These are phyloP conservation scores for Tremella fuciformis DNA, from an alignment of 768 basidiomycete species.

Conservation along the genomic window DNA sequence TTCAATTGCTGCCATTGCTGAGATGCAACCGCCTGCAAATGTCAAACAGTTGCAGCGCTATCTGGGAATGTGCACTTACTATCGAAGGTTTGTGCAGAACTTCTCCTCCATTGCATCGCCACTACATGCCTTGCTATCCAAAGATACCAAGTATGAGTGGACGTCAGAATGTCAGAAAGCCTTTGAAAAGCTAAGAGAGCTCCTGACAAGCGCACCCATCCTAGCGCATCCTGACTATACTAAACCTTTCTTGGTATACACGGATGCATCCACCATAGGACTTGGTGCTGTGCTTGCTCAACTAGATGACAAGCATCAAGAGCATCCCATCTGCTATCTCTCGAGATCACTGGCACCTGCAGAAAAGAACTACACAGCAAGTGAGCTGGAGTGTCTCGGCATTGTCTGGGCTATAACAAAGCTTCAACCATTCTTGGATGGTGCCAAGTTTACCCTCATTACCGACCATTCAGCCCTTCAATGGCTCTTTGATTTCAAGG, in stretches of 20 bases:
- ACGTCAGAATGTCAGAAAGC: not conserved
- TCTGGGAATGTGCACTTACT: not conserved
- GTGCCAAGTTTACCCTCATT: not conserved
- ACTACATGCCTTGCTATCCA: not conserved
- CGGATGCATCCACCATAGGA: not conserved
- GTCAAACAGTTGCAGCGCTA: not conserved
- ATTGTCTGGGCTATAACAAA: not conserved
- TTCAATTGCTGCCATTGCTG: not conserved
- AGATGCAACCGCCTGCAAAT: not conserved
- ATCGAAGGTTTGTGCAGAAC: no score
- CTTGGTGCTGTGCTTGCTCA: not conserved
- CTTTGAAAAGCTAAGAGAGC: not conserved
- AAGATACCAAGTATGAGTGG: not conserved
- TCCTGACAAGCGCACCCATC: not conserved
- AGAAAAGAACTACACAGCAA: not conserved
- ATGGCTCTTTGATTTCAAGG: not conserved
- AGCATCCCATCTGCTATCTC: not conserved
- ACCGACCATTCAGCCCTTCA: not conserved
- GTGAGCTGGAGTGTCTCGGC: not conserved
- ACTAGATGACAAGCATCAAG: not conserved
- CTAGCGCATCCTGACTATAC: not conserved
- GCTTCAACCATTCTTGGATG: not conserved
- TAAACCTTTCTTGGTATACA: not conserved
- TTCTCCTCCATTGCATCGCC: not conserved
- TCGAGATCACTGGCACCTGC: not conserved